These are phyloP conservation scores for Erysiphe pulchra DNA, from an alignment of 2,329 filamentous ascomycete species.

Conservation along the genomic window DNA sequence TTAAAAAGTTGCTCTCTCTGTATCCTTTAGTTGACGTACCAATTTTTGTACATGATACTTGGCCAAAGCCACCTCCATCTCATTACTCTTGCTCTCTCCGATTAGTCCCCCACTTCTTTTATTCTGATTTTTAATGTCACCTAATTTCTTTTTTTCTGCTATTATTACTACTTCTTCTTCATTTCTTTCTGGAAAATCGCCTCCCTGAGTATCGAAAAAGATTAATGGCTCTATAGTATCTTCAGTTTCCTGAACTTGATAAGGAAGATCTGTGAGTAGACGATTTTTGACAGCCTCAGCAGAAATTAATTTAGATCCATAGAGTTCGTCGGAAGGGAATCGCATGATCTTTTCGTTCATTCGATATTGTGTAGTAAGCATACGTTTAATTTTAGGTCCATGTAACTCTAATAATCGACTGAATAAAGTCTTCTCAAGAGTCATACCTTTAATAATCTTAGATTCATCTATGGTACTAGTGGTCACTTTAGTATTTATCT, in stretches of 20 bases:
- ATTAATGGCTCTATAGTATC: slow-evolving; percentile 72
- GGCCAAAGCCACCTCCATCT: slow-evolving; percentile 67
- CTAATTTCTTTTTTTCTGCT: slow-evolving; percentile 18
- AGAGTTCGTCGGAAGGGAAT: slow-evolving; percentile 75
- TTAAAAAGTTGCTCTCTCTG: neutral
- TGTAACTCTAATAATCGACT: slow-evolving; percentile 66
- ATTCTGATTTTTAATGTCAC: slow-evolving; percentile 14
- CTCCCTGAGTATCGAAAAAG: slow-evolving; percentile 91
- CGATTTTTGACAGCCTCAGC: slow-evolving; percentile 53
- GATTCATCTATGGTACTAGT: slow-evolving; percentile 15
- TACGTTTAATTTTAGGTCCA: slow-evolving; percentile 62
- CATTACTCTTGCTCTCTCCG: slow-evolving; percentile 71
- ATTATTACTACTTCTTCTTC: slow-evolving; percentile 34
- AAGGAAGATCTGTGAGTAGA: slow-evolving; percentile 52
- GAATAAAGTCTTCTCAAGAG: slow-evolving; percentile 75
- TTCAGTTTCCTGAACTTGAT: slow-evolving; percentile 54
- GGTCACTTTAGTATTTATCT: slow-evolving; percentile 10
- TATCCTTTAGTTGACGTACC: slow-evolving; percentile 16
- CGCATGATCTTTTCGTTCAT: slow-evolving; percentile 95
- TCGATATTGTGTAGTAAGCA: slow-evolving; percentile 91
- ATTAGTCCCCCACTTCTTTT: slow-evolving; percentile 13
- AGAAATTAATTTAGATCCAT: slow-evolving; percentile 58
- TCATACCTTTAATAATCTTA: slow-evolving; percentile 24
- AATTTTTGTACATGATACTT: slow-evolving; percentile 50
- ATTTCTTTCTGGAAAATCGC: slow-evolving; percentile 62